phyloP scores from a whole-genome alignment of 2,329 filamentous ascomycete genomes.

The Stagonosporopsis vannaccii region DNA sequence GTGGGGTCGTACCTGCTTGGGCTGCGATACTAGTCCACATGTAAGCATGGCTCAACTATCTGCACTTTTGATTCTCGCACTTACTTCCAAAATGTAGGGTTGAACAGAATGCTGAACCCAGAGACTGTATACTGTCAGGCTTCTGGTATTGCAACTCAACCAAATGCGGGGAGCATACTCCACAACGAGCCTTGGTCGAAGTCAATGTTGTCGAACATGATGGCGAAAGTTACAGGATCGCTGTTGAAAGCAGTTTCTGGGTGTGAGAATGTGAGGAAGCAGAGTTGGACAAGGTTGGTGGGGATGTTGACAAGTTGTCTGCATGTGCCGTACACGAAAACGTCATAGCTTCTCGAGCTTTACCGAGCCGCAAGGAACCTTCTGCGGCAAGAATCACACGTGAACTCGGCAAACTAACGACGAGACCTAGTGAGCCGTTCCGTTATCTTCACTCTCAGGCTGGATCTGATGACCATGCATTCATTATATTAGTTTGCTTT shows the following conservation, averaged over 20 bases:
- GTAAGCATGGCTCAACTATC: background rate
- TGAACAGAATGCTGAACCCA: conserved; percentile 84
- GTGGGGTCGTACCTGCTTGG: conserved; percentile 70
- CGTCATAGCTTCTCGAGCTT: conserved; percentile 37
- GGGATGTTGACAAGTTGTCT: conserved; percentile 33
- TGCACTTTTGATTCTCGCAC: background rate
- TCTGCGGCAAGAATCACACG: background rate
- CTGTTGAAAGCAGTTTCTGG: background rate
- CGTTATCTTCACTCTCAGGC: background rate
- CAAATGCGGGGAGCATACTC: conserved; percentile 47
- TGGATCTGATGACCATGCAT: background rate
- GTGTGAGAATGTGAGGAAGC: background rate
- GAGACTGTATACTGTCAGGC: conserved; percentile 67
- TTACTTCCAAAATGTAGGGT: conserved; percentile 99
- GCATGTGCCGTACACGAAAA: conserved; percentile 34
- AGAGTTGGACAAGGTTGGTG: conserved; percentile 6
- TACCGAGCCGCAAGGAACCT: conserved; percentile 10
- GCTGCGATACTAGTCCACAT: conserved; percentile 72
- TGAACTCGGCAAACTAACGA: background rate
- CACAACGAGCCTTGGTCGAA: conserved; percentile 57
- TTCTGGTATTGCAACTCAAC: background rate
- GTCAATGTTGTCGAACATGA: conserved; percentile 47
- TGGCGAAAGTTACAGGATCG: background rate
- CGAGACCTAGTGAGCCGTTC: too few species aligned
- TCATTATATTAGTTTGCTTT: background rate